Evolutionary conservation across 192 early-diverging fungal species (phyloP).

Genomic region (Podila horticola): DNA sequence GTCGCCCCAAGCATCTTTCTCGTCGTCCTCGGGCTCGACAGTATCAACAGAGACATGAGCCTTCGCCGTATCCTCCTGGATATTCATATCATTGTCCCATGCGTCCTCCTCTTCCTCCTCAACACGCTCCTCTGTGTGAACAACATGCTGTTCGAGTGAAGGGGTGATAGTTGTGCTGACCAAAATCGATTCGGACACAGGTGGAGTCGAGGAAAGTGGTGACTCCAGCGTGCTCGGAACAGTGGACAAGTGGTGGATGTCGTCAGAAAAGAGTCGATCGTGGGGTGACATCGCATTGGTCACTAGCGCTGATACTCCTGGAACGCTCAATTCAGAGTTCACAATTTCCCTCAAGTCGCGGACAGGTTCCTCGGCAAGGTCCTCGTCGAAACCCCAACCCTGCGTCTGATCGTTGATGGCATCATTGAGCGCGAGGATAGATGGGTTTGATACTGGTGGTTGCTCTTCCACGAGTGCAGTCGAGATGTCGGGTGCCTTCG

Average conservation of each 20-base stretch:
- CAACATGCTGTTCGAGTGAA: neutral
- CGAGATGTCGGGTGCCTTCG: neutral
- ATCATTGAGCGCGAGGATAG: neutral
- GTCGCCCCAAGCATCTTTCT: slow-evolving; percentile 4
- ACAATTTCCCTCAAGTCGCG: neutral
- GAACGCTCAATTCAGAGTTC: neutral
- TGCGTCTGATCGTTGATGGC: too few species aligned
- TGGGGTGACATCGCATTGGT: neutral
- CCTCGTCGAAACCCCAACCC: slow-evolving; percentile 3
- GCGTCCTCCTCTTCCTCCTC: neutral
- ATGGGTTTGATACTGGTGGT: neutral
- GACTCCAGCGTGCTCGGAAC: too few species aligned
- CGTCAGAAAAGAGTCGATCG: slow-evolving; percentile 8
- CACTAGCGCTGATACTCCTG: neutral
- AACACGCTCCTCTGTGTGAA: too few species aligned
- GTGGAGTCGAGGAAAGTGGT: too few species aligned
- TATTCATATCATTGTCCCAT: neutral
- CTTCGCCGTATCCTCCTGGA: too few species aligned
- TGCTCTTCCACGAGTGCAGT: neutral
- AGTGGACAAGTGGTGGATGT: neutral
- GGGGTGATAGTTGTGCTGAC: neutral
- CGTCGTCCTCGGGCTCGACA: neutral
- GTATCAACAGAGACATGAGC: too few species aligned
- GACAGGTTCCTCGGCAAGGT: neutral
- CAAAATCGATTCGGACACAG: too few species aligned